These are phyloP conservation scores for Cyclaneusma minus DNA, from an alignment of 2,329 filamentous ascomycete genomes.

Conservation along the genomic window DNA sequence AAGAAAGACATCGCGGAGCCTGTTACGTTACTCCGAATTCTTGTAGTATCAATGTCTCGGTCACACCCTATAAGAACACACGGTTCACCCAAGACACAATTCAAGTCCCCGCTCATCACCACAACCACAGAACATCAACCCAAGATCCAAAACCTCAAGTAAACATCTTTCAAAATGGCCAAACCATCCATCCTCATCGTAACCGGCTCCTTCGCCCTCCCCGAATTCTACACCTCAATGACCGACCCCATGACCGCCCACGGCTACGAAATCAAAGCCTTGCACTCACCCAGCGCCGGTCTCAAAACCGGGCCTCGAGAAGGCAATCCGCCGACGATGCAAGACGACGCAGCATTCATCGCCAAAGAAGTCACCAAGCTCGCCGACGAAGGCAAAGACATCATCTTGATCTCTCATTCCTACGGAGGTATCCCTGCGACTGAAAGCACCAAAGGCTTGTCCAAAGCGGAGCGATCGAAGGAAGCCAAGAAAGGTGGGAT, in stretches of 20 bases:
- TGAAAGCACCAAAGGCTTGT: slow-evolving; percentile 20
- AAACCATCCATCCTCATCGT: slow-evolving; percentile 14
- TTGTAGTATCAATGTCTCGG: too few relatives aligned
- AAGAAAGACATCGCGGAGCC: too few relatives aligned
- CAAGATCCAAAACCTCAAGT: too few relatives aligned
- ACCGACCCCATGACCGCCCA: slow-evolving; percentile 4
- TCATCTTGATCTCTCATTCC: slow-evolving; percentile 23
- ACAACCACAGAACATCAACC: too few relatives aligned
- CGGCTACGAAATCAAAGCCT: slow-evolving; percentile 8
- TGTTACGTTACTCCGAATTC: too few relatives aligned
- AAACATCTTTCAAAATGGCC: too few relatives aligned
- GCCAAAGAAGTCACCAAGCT: slow-evolving; percentile 17
- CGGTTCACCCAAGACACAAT: too few relatives aligned
- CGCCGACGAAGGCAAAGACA: slow-evolving; percentile 21
- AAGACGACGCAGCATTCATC: slow-evolving; percentile 21
- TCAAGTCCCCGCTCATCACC: too few relatives aligned
- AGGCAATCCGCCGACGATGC: slow-evolving; percentile 14
- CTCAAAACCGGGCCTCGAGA: slow-evolving; percentile 6
- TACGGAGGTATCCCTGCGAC: slow-evolving; percentile 22
- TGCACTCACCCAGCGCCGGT: slow-evolving; percentile 8
- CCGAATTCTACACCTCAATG: slow-evolving; percentile 10
- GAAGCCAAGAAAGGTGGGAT: slow-evolving; percentile 23
- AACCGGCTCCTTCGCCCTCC: slow-evolving; percentile 12
- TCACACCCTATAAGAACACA: too few relatives aligned
- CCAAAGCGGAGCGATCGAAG: slow-evolving; percentile 18